Conservation (phyloP, 306 rosid species). For the Alnus glutinosa region DNA sequence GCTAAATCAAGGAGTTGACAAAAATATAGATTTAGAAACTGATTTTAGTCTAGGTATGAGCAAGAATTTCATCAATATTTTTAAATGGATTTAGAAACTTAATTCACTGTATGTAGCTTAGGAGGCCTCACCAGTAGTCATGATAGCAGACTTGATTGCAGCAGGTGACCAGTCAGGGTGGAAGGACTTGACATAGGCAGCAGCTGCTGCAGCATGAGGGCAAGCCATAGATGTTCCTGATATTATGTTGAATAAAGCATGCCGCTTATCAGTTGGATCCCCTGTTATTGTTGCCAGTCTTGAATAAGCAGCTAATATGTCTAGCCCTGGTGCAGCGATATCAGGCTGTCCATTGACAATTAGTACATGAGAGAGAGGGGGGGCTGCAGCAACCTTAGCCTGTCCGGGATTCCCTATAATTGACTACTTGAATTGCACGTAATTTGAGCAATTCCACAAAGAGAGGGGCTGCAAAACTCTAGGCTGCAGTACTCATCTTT, state of each 20-base stretch:
- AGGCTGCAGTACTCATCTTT: no score
- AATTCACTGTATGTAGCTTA: background rate
- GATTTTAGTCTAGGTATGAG: background rate
- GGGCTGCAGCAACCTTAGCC: background rate
- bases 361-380: background rate
- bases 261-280: conserved; percentile 38
- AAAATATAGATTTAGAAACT: background rate
- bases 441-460: no score
- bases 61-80: background rate
- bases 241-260: conserved; percentile 46
- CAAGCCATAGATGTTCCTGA: conserved; percentile 95
- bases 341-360: conserved; percentile 59
- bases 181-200: conserved; percentile 77
- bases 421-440: no score
- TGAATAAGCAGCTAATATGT: conserved; percentile 76
- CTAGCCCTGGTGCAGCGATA: conserved; percentile 76
- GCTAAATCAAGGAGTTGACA: conserved; percentile 43
- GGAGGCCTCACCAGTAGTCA: conserved; percentile 70
- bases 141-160: conserved; percentile 92
- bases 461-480: no score
- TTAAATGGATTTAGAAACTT: background rate
- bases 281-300: conserved; percentile 44
- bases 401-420: no score
- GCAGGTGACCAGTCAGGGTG: conserved; percentile 92
- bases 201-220: conserved; percentile 78